Base-by-base conservation (phyloP, 306 rosid species). In the Quercus wislizeni region DNA sequence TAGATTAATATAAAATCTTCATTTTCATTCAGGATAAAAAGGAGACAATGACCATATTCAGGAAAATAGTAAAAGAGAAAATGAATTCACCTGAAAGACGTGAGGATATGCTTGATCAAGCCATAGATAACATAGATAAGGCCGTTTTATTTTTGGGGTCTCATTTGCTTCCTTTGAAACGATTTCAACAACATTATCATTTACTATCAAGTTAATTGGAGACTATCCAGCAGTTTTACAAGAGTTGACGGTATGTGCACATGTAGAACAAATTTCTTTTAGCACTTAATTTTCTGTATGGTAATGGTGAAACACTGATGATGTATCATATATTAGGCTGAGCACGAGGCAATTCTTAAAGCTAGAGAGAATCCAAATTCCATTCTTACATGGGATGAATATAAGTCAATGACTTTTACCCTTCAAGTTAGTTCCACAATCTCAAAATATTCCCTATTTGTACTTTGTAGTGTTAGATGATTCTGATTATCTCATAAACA, bases 351-450 rank as follows among this genome's bases (percentile, higher is more conserved):
- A 30, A 79, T 84, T 67, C 52, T 74, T 4, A 79, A 51, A 20
- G 64, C 21, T 1, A 80, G 55, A 27, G 79, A 52, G 3, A 43
- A 71, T 14, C 80, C 79, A 5, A 35, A 78, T 27, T 73, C 84
- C 19, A 59, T 72, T 1, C 17, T 76, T 1, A 84, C 80, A 17
- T 84, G 87, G 84, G 78, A 80, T 17, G 84, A 80, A 72, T 84
- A 84, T 28, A 79, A 76, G 54, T 84, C 84, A 41, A 71, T 73
- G 84, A 71, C 77, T 10, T 83, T 76, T 68, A 83, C 84, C 18
- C 79, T 10, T 4, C 52, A 30, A 9, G 51, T 61, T 0, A 58
- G 27, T 28, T 52, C 43, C 43, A 35, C 9, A 6, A 35, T 35
- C 2, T 35, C 43, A 35, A 35, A 35, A 35, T 35, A 35, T 35